Evolutionary conservation across 345 rosid genomes (phyloP).

Genomic region (Brassica juncea): DNA sequence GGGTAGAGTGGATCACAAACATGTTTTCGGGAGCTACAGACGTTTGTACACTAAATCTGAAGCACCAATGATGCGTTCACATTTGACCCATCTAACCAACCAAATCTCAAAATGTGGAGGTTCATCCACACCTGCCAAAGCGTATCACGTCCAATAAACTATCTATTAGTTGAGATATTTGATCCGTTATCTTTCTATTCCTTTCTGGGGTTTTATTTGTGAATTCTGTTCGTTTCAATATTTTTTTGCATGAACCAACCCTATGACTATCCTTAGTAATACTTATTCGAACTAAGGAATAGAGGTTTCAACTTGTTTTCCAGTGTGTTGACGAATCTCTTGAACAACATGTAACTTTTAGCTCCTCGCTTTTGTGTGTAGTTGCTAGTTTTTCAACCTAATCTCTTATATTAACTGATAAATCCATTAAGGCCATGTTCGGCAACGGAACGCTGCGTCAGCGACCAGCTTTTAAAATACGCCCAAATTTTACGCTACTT

Average conservation of each 20-base stretch:
- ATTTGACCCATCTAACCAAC: not conserved
- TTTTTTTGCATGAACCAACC: not conserved
- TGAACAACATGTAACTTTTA: not conserved
- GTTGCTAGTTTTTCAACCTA: not conserved
- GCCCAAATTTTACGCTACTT: too few relatives aligned
- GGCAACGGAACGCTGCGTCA: too few relatives aligned
- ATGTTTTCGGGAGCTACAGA: not conserved
- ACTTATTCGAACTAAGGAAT: not conserved
- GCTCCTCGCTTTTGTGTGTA: not conserved
- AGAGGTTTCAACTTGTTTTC: slow-evolving; percentile 2
- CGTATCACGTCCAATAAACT: too few relatives aligned
- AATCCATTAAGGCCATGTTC: too few relatives aligned
- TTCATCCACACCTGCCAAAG: not conserved
- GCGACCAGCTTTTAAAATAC: too few relatives aligned
- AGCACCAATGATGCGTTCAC: not conserved
- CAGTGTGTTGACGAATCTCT: slow-evolving; percentile 6
- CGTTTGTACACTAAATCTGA: not conserved
- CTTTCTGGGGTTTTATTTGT: not conserved
- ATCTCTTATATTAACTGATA: not conserved
- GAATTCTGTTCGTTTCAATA: not conserved
- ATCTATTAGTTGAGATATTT: not conserved
- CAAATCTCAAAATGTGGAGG: slow-evolving; percentile 10
- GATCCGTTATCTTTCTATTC: not conserved
- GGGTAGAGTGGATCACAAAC: slow-evolving; percentile 10
- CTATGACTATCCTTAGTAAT: too few relatives aligned